Conservation (phyloP, 2,329 filamentous ascomycete species). For the Colletotrichum destructivum region DNA sequence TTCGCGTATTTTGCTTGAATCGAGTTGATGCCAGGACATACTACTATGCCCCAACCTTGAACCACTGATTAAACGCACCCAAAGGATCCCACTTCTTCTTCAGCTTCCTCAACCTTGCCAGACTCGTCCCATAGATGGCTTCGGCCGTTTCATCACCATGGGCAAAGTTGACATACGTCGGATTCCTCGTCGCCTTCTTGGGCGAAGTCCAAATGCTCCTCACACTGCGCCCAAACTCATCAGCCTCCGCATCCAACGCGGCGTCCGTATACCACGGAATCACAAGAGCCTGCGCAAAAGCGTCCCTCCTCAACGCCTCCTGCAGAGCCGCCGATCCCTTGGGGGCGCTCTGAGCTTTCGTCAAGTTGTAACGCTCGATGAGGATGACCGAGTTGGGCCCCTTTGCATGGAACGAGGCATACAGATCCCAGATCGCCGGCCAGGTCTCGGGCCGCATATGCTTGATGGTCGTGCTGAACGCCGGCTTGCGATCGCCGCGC, state of each 20-base stretch:
- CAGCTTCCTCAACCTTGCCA: slow-evolving; percentile 46
- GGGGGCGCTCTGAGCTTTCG: slow-evolving; percentile 46
- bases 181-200: slow-evolving; percentile 42
- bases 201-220: slow-evolving; percentile 48
- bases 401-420: slow-evolving; percentile 52
- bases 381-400: slow-evolving; percentile 52
- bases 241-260: slow-evolving; percentile 52
- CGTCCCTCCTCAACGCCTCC: slow-evolving; percentile 53
- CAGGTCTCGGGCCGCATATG: slow-evolving; percentile 54
- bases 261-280: slow-evolving; percentile 58
- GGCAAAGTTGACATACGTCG: slow-evolving; percentile 53
- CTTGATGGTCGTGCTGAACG: slow-evolving; percentile 52
- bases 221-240: slow-evolving; percentile 51
- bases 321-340: slow-evolving; percentile 46
- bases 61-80: slow-evolving; percentile 50
- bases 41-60: slow-evolving; percentile 25
- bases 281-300: slow-evolving; percentile 51
- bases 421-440: slow-evolving; percentile 56
- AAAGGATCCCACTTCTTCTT: slow-evolving; percentile 49
- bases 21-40: not conserved
- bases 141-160: slow-evolving; percentile 50
- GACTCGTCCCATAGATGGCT: slow-evolving; percentile 47
- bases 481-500: slow-evolving; percentile 56
- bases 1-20: no score
- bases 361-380: slow-evolving; percentile 56